Conservation (phyloP, 176 grass and related monocot species). For the Metroxylon sagu region DNA sequence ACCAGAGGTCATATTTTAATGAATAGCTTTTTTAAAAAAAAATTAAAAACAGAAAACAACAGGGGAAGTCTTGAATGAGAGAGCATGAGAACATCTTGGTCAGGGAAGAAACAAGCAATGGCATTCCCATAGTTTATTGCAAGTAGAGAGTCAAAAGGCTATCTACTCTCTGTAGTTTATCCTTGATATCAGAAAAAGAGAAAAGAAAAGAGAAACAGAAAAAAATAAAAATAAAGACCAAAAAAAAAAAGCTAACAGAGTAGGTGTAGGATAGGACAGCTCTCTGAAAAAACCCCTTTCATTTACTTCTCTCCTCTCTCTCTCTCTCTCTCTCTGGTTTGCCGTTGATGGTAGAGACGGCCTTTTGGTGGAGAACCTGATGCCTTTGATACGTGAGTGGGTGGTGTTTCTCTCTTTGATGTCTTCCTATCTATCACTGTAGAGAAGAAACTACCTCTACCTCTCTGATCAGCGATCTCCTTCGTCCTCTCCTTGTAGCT, state of each 20-base stretch:
- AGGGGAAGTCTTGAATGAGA: no score
- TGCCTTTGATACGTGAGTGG: constrained; percentile 84
- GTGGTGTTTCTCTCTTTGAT: constrained; percentile 41
- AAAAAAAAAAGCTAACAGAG: constrained; percentile 22
- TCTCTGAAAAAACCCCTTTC: constrained; percentile 17
- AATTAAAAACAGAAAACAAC: no score
- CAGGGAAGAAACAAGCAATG: no score
- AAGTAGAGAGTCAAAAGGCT: constrained; percentile 3
- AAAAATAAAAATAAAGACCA: constrained; percentile 15
- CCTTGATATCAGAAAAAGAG: constrained; percentile 1
- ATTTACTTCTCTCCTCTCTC: constrained; percentile 10
- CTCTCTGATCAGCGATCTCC: background rate
- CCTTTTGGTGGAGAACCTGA: constrained; percentile 87
- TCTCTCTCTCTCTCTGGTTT: constrained; percentile 29
- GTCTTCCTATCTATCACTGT: constrained; percentile 17
- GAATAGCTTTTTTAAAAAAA: no score
- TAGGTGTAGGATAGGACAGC: constrained; percentile 63
- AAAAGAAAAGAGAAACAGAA: background rate
- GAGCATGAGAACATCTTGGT: no score
- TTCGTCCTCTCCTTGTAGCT: background rate
- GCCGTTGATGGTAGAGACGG: constrained; percentile 58
- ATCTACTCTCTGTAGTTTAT: background rate
- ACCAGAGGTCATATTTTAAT: no score
- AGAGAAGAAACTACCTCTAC: constrained; percentile 17
- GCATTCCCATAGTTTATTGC: background rate